phyloP scores from a whole-genome alignment of 108 stramenopile species.

The Nitzschia putrida region DNA sequence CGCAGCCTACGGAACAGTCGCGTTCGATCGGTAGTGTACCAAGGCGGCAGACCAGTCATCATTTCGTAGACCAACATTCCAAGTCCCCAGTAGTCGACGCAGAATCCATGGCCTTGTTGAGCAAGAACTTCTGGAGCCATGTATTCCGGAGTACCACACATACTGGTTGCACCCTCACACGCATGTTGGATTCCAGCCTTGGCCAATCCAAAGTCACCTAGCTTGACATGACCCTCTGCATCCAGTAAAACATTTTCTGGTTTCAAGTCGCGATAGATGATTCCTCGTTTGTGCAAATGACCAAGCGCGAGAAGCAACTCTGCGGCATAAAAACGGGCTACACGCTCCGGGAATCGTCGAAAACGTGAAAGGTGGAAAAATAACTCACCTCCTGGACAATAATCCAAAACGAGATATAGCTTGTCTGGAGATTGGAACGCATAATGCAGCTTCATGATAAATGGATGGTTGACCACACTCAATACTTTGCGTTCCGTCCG shows the following conservation, averaged over 20 bases:
- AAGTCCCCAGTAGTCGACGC: slow-evolving; percentile 94
- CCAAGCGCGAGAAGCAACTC: slow-evolving; percentile 89
- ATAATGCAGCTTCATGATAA: slow-evolving; percentile 90
- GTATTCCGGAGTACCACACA: slow-evolving; percentile 99
- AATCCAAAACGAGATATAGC: slow-evolving; percentile 93
- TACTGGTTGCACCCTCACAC: slow-evolving; percentile 85
- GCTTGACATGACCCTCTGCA: slow-evolving; percentile 89
- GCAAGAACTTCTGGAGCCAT: slow-evolving; percentile 95
- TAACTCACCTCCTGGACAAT: slow-evolving; percentile 96
- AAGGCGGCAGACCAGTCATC: slow-evolving; percentile 97
- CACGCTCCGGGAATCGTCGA: slow-evolving; percentile 90
- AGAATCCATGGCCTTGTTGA: slow-evolving; percentile 83
- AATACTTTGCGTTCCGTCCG: slow-evolving; percentile 96
- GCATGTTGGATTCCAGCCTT: slow-evolving; percentile 83
- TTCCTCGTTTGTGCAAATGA: slow-evolving; percentile 82
- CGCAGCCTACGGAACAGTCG: slow-evolving; percentile 91
- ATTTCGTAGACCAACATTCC: slow-evolving; percentile 96
- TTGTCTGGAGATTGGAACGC: slow-evolving; percentile 90
- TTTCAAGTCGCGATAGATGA: slow-evolving; percentile 90
- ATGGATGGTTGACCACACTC: slow-evolving; percentile 82
- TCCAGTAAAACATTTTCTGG: slow-evolving; percentile 91
- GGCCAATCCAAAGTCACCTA: slow-evolving; percentile 91
- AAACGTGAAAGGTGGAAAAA: slow-evolving; percentile 95
- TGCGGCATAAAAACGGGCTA: slow-evolving; percentile 92
- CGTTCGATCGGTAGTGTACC: slow-evolving; percentile 96